Conservation (phyloP, 2,329 filamentous ascomycete species). For the Apiospora saccharicola region DNA sequence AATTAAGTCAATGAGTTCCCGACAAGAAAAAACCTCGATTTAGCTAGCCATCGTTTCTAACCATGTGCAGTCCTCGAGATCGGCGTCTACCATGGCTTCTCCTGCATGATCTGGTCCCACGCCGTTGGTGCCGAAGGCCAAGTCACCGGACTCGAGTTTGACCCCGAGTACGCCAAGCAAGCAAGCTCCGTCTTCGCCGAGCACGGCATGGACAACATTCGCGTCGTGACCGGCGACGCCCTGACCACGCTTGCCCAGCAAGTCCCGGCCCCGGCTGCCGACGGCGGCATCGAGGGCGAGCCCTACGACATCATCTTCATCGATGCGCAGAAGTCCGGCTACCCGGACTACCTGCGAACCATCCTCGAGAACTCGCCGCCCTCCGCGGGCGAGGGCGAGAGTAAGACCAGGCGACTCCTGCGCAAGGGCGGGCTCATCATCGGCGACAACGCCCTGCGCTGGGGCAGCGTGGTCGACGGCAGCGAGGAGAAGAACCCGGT, state of each 20-base stretch:
- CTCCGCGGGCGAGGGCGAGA: conserved; percentile 31
- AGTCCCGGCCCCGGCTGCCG: background rate
- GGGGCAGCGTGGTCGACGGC: conserved; percentile 55
- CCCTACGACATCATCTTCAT: conserved; percentile 63
- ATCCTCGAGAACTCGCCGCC: conserved; percentile 51
- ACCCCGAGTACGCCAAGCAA: conserved; percentile 50
- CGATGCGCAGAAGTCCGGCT: conserved; percentile 61
- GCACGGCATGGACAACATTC: conserved; percentile 51
- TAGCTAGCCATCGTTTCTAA: background rate
- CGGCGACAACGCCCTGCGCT: conserved; percentile 61
- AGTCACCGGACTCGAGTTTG: conserved; percentile 56
- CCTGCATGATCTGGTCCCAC: conserved; percentile 56
- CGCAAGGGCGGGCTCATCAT: conserved; percentile 58
- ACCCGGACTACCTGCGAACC: conserved; percentile 54
- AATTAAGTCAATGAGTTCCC: no score
- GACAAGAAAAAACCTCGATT: background rate
- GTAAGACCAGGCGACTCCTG: conserved; percentile 50
- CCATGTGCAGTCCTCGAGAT: conserved; percentile 52
- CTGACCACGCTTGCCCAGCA: conserved; percentile 39
- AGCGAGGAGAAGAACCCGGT: conserved; percentile 45
- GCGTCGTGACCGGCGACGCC: conserved; percentile 56
- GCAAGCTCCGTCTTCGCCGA: conserved; percentile 49
- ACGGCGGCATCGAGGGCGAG: conserved; percentile 40
- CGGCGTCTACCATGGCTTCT: conserved; percentile 58
- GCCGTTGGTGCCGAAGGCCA: conserved; percentile 51